Base-by-base conservation (phyloP, 306 rosid genomes). In the Inga leiocalycina region DNA sequence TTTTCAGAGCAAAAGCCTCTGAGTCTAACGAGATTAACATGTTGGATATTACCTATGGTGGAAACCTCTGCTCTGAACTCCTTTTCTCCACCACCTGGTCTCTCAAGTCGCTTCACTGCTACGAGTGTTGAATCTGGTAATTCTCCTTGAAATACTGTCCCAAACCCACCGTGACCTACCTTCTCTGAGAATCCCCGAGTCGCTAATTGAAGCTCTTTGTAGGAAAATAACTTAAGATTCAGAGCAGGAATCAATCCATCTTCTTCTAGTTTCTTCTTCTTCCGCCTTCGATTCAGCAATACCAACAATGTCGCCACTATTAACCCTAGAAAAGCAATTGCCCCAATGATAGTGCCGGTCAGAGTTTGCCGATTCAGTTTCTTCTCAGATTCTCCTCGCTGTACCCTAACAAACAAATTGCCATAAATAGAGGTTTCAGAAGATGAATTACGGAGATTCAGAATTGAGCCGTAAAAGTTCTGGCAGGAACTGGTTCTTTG, bases 1-100 rank as follows among this genome's bases (percentile, higher is more conserved):
- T 90, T 88, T 82, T 94, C 97, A 9, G 98, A 91, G 77, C 98
- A 94, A 78, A 94, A 94, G 6, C 98, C 98, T 84, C 95, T 86
- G 1, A 94, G 84, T 80, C 95, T 88, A 82, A 90, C 97, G 6
- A 94, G 98, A 79, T 94, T 94, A 61, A 94, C 89, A 77, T 94
- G 98, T 66, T 94, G 98, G 84, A 94, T 88, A 80, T 89, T 92
- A 73, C 98, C 98, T 81, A 94, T 92, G 0, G 97, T 94, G 72
- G 94, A 81, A 10, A 94, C 97, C 85, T 94, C 98, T 0, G 97
- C 95, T 79, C 94, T 88, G 85, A 94, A 94, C 82, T 94, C 97
- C 78, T 90, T 91, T 91, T 94, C 97, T 39, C 94, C 98, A 8
- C 95, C 85, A 16, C 97, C 97, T 0, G 95, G 97, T 91, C 98